Base-by-base conservation (phyloP, 176 grass and related monocot species). In the Phragmites australis region DNA sequence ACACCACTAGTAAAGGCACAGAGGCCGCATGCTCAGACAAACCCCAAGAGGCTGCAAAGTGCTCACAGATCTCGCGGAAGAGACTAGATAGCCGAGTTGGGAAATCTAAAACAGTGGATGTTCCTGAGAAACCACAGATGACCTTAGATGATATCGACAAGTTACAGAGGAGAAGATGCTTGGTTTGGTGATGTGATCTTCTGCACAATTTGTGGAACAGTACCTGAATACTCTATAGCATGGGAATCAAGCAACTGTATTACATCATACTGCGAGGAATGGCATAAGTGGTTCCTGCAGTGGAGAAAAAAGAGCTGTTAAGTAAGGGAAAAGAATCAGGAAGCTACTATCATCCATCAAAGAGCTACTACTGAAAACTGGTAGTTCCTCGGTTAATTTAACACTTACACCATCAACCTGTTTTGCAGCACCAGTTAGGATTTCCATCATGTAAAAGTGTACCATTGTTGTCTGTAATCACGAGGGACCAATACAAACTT, bases 101-200 rank as follows among this genome's bases (percentile, higher is more conserved):
- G 40, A 96, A 96, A 86, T 86, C 93, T 3, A 96, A 92, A 91
- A 87, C 82, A 48, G 60, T 85, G 68, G 87, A 96, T 88, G 78
- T 88, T 74, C 78, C 89, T 31, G 93, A 96, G 70, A 96, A 93
- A 86, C 84, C 93, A 52, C 85, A 87, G 47, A 88, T 96, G 93
- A 96, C 90, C 82, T 96, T 90, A 29, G 93, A 96, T 78, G 93
- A 96, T 64, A 89, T 96, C 6, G 90, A 92, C 85, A 96, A 96
- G 82, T 92, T 92, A 44, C 81, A 87, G 52, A 84, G 88, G 66
- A 90, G 85, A 81, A 86, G 93, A 88, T 96, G 93, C 57, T 87
- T 96, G 68, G 87, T 92, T 68, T 96, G 93, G 93, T 96, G 81
- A 96, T 82, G 55, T 46, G 44, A 70, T 41, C 19, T 42, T 43